Evolutionary conservation across 2,329 filamentous ascomycete species (phyloP).

Genomic region (Amauroascus verrucosus): DNA sequence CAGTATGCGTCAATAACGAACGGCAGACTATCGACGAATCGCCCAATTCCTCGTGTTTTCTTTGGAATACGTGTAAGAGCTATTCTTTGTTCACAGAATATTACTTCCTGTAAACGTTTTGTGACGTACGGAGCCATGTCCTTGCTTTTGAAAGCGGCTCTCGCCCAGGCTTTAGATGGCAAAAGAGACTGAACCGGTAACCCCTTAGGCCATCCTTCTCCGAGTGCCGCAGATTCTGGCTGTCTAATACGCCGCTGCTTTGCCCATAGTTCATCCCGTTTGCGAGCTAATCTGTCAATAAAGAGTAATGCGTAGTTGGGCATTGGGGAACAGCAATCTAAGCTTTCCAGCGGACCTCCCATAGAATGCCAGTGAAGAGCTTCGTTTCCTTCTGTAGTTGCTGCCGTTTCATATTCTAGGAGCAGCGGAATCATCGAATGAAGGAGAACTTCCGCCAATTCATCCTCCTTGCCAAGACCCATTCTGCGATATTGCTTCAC

Average conservation of each 20-base stretch:
- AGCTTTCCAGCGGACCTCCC: background rate
- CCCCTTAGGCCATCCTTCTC: slow-evolving; percentile 13
- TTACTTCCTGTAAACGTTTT: slow-evolving; percentile 7
- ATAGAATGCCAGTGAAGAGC: slow-evolving; percentile 3
- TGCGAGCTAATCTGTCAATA: slow-evolving; percentile 14
- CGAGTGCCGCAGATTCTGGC: slow-evolving; percentile 7
- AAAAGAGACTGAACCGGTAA: slow-evolving; percentile 15
- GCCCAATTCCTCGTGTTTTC: slow-evolving; percentile 2
- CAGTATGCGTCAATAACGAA: slow-evolving; percentile 10
- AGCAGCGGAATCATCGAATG: slow-evolving; percentile 13
- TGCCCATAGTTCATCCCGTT: slow-evolving; percentile 15
- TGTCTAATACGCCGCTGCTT: slow-evolving; percentile 6
- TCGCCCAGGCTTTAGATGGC: slow-evolving; percentile 9
- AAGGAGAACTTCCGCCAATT: slow-evolving; percentile 14
- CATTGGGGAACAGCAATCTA: background rate
- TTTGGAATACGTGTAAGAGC: background rate
- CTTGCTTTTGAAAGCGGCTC: slow-evolving; percentile 1
- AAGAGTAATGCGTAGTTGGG: slow-evolving; percentile 7
- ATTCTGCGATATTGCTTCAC: slow-evolving; percentile 7
- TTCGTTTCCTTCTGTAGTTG: slow-evolving; percentile 10
- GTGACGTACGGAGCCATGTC: slow-evolving; percentile 11
- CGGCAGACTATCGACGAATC: slow-evolving; percentile 11
- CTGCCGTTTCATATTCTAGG: slow-evolving; percentile 13
- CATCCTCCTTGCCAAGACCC: slow-evolving; percentile 11
- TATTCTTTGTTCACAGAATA: slow-evolving; percentile 9